Base-by-base conservation (phyloP, 129 eudicot species). In the Lonicera japonica region DNA sequence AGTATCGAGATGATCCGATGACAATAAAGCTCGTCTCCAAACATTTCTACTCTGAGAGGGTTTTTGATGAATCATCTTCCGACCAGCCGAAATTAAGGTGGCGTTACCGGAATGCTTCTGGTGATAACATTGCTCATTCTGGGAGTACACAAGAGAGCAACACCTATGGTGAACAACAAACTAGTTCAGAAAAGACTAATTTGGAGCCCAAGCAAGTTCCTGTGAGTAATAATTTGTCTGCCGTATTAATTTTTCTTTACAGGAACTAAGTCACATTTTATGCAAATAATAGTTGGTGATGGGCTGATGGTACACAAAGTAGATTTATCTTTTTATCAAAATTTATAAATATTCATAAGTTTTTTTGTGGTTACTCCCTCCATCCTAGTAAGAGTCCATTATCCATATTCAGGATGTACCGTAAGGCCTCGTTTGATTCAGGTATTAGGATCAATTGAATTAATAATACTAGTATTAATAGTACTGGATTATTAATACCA, bases 11-110 rank as follows among this genome's bases (percentile, higher is more conserved):
- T 73, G 72, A 87, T 74, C 80, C 82, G 19, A 12, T 25, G 63
- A 78, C 73, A 66, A 71, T 71, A 77, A 70, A 76, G 23, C 91
- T 61, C 14, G 45, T 84, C 68, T 78, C 96, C 14, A 87, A 82
- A 69, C 79, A 82, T 68, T 92, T 92, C 56, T 92, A 84, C 73
- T 58, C 82, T 2, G 98, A 92, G 72, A 78, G 70, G 54, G 98
- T 92, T 25, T 82, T 66, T 48, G 88, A 75, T 58, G 98, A 92
- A 66, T 60, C 90, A 52, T 67, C 86, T 18, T 47, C 65, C n/a
- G 88, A 80, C 67, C 70, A 54, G 45, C 89, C 85, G 14, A 78
- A 68, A 56, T 39, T 75, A 75, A 77, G 89, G 67, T 92, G 86
- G 89, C 87, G 91, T 65, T 66, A 72, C 15, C 83, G 98, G 34